Percentiles rank a stretch among this genome's conserved stretches.
Evolutionary conservation across 129 eudicot species (phyloP).

Genomic region (Artemisia argyi): DNA sequence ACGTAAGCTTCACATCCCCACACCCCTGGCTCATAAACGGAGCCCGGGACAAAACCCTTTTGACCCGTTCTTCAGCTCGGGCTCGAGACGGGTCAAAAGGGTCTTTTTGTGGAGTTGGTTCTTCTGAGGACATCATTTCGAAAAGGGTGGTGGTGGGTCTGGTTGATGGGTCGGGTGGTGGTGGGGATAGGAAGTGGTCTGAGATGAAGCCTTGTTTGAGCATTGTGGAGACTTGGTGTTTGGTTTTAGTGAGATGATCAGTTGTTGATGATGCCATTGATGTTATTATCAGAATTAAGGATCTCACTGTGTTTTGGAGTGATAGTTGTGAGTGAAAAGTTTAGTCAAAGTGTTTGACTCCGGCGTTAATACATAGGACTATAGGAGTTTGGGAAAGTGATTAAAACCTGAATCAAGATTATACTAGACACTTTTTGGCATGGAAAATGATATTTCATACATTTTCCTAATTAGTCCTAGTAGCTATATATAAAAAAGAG

Average conservation of each 20-base stretch:
- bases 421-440: too few relatives aligned
- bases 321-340: background rate
- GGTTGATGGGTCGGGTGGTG: conserved; percentile 48
- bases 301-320: background rate
- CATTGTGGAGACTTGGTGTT: conserved; percentile 77
- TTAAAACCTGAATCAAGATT: too few relatives aligned
- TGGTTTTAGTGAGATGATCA: conserved; percentile 32
- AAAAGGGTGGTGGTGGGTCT: conserved; percentile 63
- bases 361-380: background rate
- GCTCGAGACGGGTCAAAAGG: conserved; percentile 20
- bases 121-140: conserved; percentile 86
- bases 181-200: conserved; percentile 64
- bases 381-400: too few relatives aligned
- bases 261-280: conserved; percentile 50
- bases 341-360: conserved; percentile 10
- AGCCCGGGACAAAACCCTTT: conserved; percentile 49
- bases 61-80: conserved; percentile 50
- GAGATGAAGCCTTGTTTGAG: conserved; percentile 86
- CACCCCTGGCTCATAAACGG: conserved; percentile 59
- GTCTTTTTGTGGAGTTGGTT: conserved; percentile 38
- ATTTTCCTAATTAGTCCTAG: too few relatives aligned
- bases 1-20: conserved; percentile 84
- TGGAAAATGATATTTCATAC: too few relatives aligned
- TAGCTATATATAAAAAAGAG: too few relatives aligned
- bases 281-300: background rate